Evolutionary conservation across 1,284 basidiomycete genomes (phyloP).

Genomic region (Ustilago trichophora): DNA sequence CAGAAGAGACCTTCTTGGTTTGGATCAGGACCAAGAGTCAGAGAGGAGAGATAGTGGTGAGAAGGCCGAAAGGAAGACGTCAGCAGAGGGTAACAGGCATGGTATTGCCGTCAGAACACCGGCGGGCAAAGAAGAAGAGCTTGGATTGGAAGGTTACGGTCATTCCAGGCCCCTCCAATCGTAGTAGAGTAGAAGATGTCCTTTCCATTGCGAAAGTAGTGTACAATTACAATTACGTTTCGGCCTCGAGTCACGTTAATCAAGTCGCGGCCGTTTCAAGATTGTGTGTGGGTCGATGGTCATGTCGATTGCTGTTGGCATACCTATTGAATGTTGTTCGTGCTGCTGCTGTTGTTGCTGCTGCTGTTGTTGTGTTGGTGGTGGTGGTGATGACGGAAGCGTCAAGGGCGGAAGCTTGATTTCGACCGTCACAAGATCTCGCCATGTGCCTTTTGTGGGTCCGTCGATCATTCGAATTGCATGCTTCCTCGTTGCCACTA

Average conservation of each 20-base stretch:
- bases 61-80: conserved; percentile 5
- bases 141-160: conserved; percentile 39
- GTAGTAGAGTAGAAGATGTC: too few relatives aligned
- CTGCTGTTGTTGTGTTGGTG: not conserved
- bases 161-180: conserved; percentile 22
- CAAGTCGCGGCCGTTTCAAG: conserved; percentile 24
- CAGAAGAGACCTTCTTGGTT: conserved; percentile 42
- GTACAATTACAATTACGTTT: conserved; percentile 7
- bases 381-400: not conserved
- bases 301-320: conserved; percentile 1
- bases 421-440: conserved; percentile 28
- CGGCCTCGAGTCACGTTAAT: not conserved
- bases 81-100: conserved; percentile 20
- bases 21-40: conserved; percentile 23
- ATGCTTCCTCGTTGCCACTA: not conserved
- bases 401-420: conserved; percentile 12
- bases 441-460: conserved; percentile 18
- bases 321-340: not conserved
- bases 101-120: conserved; percentile 32
- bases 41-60: conserved; percentile 4
- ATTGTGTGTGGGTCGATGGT: conserved; percentile 27
- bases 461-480: conserved; percentile 38
- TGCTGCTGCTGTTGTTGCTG: conserved; percentile 2
- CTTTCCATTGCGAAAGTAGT: not conserved
- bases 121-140: conserved; percentile 36